A percentile compares a stretch with the other conserved stretches of the same genome.
These are phyloP conservation scores for Cladophialophora yegresii DNA, from an alignment of 2,329 filamentous ascomycete genomes.

Conservation along the genomic window DNA sequence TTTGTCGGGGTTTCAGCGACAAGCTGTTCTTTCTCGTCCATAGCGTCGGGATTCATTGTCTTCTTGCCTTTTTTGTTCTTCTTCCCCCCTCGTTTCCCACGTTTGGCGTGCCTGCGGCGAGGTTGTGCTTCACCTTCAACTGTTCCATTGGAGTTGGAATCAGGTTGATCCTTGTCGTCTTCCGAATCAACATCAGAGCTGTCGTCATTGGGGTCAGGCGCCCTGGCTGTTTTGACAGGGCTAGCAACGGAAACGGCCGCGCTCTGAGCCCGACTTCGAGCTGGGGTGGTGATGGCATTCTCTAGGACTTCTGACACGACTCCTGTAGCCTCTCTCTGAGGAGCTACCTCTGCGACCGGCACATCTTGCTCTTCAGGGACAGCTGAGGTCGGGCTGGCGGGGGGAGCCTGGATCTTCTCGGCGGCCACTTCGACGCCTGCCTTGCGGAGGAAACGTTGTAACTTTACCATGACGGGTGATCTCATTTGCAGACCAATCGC, in stretches of 20 bases:
- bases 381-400: not conserved
- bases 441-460: slow-evolving; percentile 29
- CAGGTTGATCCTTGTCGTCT: slow-evolving; percentile 31
- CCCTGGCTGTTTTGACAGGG: slow-evolving; percentile 23
- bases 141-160: slow-evolving; percentile 20
- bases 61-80: slow-evolving; percentile 40
- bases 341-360: slow-evolving; percentile 18
- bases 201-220: slow-evolving; percentile 22
- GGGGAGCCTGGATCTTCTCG: slow-evolving; percentile 10
- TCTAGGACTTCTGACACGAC: slow-evolving; percentile 23
- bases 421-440: slow-evolving; percentile 29
- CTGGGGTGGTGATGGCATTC: slow-evolving; percentile 24
- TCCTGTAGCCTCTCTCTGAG: slow-evolving; percentile 9
- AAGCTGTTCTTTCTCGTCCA: slow-evolving; percentile 32
- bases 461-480: slow-evolving; percentile 29
- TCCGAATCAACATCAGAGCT: slow-evolving; percentile 35
- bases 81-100: slow-evolving; percentile 39
- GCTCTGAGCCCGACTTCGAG: slow-evolving; percentile 32
- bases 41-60: slow-evolving; percentile 38
- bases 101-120: slow-evolving; percentile 36
- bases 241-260: slow-evolving; percentile 16
- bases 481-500: slow-evolving; percentile 31
- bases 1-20: slow-evolving; percentile 53
- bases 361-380: slow-evolving; percentile 15
- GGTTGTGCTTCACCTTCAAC: slow-evolving; percentile 31